Evolutionary conservation across 352 stramenopile species (phyloP).

Genomic region (Phytophthora ohioensis): DNA sequence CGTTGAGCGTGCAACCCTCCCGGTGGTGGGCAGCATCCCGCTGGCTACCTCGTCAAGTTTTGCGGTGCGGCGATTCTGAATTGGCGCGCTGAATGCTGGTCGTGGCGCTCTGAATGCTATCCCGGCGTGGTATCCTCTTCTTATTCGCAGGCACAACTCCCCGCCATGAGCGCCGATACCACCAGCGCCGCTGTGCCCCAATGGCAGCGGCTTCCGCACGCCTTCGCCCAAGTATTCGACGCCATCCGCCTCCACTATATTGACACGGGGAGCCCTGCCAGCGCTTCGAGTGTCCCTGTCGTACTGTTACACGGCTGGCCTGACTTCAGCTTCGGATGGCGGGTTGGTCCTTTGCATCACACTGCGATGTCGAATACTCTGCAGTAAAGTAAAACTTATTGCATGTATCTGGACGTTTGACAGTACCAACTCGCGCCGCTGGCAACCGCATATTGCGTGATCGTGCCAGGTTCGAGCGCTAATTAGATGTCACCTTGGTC

Average conservation of each 20-base stretch:
- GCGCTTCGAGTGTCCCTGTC: too few species aligned
- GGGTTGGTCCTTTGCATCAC: too few species aligned
- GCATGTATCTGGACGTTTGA: too few species aligned
- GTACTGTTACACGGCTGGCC: too few species aligned
- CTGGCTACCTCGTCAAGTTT: slow-evolving; percentile 30
- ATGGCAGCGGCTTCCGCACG: slow-evolving; percentile 4
- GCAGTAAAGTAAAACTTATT: too few species aligned
- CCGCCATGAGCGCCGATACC: too few species aligned
- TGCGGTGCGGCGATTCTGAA: slow-evolving; percentile 36
- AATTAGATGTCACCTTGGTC: neutral
- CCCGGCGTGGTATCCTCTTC: neutral
- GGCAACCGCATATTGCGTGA: slow-evolving; percentile 44
- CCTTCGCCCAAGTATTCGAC: neutral
- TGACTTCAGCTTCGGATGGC: too few species aligned
- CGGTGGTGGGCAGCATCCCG: slow-evolving; percentile 28
- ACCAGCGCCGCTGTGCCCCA: neutral
- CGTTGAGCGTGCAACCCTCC: slow-evolving; percentile 24
- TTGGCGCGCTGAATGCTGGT: slow-evolving; percentile 1
- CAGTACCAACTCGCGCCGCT: too few species aligned
- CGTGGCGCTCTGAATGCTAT: slow-evolving; percentile 16
- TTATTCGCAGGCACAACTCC: too few species aligned
- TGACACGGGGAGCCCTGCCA: too few species aligned
- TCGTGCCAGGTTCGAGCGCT: slow-evolving; percentile 41
- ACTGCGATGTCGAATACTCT: too few species aligned
- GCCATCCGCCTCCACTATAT: neutral